These are phyloP conservation scores for Talaromyces sp. DNA, from an alignment of 2,329 filamentous ascomycete species.

Conservation along the genomic window DNA sequence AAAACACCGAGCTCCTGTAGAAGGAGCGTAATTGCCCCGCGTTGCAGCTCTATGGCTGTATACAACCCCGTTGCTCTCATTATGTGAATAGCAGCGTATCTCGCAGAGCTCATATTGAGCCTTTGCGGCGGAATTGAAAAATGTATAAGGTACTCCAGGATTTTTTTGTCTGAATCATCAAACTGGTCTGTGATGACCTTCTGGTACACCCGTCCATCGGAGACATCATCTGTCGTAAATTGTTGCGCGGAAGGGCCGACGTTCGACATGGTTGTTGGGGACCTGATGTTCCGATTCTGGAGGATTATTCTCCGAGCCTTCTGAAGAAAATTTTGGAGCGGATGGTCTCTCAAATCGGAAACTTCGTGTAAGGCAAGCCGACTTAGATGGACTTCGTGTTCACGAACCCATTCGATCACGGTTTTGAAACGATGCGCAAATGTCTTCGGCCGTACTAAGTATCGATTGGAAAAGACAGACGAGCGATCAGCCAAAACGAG, in stretches of 20 bases:
- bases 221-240: slow-evolving; percentile 29
- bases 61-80: slow-evolving; percentile 59
- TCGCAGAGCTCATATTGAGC: slow-evolving; percentile 41
- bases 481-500: slow-evolving; percentile 36
- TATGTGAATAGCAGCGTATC: slow-evolving; percentile 55
- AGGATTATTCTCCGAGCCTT: slow-evolving; percentile 45
- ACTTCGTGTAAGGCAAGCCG: slow-evolving; percentile 30
- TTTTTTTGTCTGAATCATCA: slow-evolving; percentile 49
- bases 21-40: slow-evolving; percentile 49
- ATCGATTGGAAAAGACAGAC: slow-evolving; percentile 39
- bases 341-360: slow-evolving; percentile 33
- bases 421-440: slow-evolving; percentile 50
- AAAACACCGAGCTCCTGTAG: slow-evolving; percentile 63
- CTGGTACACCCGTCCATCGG: slow-evolving; percentile 31
- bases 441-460: slow-evolving; percentile 53
- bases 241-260: slow-evolving; percentile 43
- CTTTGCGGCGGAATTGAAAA: slow-evolving; percentile 49
- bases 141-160: slow-evolving; percentile 57
- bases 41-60: slow-evolving; percentile 39
- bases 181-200: slow-evolving; percentile 45
- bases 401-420: slow-evolving; percentile 57
- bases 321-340: slow-evolving; percentile 44
- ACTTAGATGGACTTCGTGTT: slow-evolving; percentile 45
- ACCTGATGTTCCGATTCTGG: slow-evolving; percentile 42
- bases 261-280: slow-evolving; percentile 43